A percentile compares a stretch with the other conserved stretches of the same genome.
Conservation (phyloP, 192 early-diverging fungal genomes). For the Coemansia umbellata region DNA sequence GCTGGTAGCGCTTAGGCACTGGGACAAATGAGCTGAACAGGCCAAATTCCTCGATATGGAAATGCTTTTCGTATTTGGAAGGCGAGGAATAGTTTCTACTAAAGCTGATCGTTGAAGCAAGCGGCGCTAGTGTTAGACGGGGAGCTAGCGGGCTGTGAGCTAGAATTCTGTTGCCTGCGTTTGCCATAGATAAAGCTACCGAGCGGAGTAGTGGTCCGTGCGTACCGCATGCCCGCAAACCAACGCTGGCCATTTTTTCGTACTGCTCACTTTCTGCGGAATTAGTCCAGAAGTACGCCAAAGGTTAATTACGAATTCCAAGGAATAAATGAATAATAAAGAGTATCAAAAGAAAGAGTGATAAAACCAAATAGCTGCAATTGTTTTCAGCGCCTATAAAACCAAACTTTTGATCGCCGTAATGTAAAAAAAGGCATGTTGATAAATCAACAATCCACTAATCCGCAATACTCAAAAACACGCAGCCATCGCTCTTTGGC, state of each 20-base stretch:
- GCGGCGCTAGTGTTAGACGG: no score
- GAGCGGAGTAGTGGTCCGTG: slow-evolving; percentile 10
- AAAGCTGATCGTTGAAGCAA: no score
- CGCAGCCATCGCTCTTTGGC: no score
- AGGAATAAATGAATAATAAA: not conserved
- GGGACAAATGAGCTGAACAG: slow-evolving; percentile 20
- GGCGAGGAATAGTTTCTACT: no score
- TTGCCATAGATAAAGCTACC: not conserved
- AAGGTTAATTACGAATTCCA: not conserved
- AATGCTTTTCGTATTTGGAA: slow-evolving; percentile 25
- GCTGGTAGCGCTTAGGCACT: slow-evolving; percentile 7
- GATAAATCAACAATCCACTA: no score
- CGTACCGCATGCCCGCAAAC: slow-evolving; percentile 6
- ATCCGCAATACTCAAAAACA: no score
- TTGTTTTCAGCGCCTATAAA: no score
- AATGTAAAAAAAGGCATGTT: no score
- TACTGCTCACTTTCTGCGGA: no score
- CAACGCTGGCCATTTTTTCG: slow-evolving; percentile 18
- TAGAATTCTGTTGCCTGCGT: not conserved
- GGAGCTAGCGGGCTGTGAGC: no score
- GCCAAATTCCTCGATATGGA: slow-evolving; percentile 30
- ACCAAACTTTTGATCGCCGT: no score
- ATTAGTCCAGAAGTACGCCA: no score
- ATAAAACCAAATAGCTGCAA: not conserved
- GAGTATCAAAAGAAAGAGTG: not conserved